Conservation (phyloP, 805 yeast species). For the Blastobotrys americana region DNA sequence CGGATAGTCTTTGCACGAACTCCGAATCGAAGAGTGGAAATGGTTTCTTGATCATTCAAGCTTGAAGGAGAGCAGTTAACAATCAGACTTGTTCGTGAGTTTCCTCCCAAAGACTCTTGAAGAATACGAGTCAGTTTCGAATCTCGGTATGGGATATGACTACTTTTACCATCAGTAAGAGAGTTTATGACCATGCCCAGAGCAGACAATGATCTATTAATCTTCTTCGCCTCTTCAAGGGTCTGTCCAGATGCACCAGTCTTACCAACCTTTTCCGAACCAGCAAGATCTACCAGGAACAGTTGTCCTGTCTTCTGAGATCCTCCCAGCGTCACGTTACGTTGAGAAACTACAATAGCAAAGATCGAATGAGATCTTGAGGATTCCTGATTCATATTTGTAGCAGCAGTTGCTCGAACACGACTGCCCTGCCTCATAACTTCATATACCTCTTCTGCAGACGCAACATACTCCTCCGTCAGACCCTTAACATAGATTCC, state of each 20-base stretch:
- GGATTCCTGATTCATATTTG: conserved; percentile 65
- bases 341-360: conserved; percentile 60
- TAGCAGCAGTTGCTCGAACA: conserved; percentile 49
- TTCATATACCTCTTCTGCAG: conserved; percentile 49
- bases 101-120: conserved; percentile 77
- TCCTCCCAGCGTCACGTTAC: conserved; percentile 42
- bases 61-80: conserved; percentile 64
- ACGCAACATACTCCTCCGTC: conserved; percentile 51
- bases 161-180: conserved; percentile 58
- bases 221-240: conserved; percentile 76
- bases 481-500: conserved; percentile 72
- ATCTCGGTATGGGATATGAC: conserved; percentile 68
- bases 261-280: conserved; percentile 72
- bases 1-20: conserved; percentile 60
- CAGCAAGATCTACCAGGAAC: conserved; percentile 78
- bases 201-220: conserved; percentile 69
- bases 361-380: conserved; percentile 79
- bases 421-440: conserved; percentile 53
- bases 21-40: conserved; percentile 70
- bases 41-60: conserved; percentile 52
- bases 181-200: conserved; percentile 77
- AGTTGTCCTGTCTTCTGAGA: conserved; percentile 55
- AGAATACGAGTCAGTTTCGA: conserved; percentile 71
- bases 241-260: conserved; percentile 72
- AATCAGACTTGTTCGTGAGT: conserved; percentile 66